Conservation (phyloP, 2,329 filamentous ascomycete genomes). For the Beauveria australis region DNA sequence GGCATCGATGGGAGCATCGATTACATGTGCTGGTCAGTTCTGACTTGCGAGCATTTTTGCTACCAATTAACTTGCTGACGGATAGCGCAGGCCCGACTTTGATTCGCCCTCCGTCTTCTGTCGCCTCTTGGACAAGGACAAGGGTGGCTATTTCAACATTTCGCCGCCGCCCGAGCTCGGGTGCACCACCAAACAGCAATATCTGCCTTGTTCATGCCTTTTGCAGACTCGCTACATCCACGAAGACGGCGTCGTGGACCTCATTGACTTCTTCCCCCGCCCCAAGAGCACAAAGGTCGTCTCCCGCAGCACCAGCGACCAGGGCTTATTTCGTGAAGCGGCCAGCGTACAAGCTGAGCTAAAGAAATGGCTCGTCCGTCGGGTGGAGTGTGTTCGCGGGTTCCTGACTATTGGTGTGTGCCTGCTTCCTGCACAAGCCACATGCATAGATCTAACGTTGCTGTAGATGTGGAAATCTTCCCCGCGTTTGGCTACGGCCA, state of each 20-base stretch:
- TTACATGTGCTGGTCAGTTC: constrained; percentile 64
- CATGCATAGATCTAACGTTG: constrained; percentile 6
- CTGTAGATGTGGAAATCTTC: constrained; percentile 57
- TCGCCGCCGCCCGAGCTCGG: constrained; percentile 40
- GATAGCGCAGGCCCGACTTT: constrained; percentile 58
- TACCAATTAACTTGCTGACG: background rate
- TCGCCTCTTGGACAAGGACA: constrained; percentile 64
- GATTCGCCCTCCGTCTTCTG: constrained; percentile 72
- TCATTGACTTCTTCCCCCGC: constrained; percentile 69
- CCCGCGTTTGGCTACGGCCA: constrained; percentile 65
- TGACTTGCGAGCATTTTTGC: background rate
- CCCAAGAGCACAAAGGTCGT: constrained; percentile 51
- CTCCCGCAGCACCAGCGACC: constrained; percentile 33
- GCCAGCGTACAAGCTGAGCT: constrained; percentile 50
- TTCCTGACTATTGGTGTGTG: constrained; percentile 47
- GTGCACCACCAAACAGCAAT: constrained; percentile 69
- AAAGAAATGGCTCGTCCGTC: constrained; percentile 62
- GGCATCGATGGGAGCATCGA: constrained; percentile 67
- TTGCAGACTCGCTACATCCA: constrained; percentile 71
- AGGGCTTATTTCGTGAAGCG: constrained; percentile 46
- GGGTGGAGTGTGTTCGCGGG: constrained; percentile 66
- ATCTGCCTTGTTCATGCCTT: constrained; percentile 66
- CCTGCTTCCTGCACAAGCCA: background rate
- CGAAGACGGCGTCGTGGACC: constrained; percentile 64
- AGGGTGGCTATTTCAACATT: constrained; percentile 66